Evolutionary conservation across 768 basidiomycete genomes (phyloP).

Genomic region (Lentinula sp.): DNA sequence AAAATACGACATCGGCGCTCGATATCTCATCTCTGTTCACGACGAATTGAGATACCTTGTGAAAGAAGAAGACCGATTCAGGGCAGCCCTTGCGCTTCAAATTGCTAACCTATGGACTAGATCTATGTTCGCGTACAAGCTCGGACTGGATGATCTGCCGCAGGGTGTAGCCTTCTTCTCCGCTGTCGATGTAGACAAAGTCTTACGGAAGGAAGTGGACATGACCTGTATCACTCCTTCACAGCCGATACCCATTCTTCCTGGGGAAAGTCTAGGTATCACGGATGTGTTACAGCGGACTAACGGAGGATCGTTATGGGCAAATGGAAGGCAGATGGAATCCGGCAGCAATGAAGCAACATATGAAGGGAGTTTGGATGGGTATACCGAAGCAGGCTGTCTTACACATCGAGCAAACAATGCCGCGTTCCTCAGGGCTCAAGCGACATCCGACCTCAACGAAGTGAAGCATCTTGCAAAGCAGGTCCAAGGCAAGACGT

Average conservation of each 20-base stretch:
- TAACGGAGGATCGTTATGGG: conserved; percentile 58
- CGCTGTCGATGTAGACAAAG: conserved; percentile 87
- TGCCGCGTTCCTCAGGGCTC: conserved; percentile 68
- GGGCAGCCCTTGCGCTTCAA: conserved; percentile 88
- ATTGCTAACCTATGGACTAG: conserved; percentile 96
- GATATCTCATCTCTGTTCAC: conserved; percentile 95
- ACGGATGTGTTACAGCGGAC: conserved; percentile 58
- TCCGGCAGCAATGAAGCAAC: conserved; percentile 12
- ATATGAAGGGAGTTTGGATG: conserved; percentile 31
- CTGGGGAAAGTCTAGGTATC: conserved; percentile 87
- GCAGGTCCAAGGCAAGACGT: conserved; percentile 37
- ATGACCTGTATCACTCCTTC: conserved; percentile 96
- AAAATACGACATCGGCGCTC: conserved; percentile 79
- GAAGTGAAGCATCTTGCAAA: conserved; percentile 68
- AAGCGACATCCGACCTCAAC: conserved; percentile 64
- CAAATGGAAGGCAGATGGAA: conserved; percentile 52
- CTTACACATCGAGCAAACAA: conserved; percentile 57
- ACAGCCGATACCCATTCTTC: conserved; percentile 72
- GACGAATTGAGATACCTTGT: conserved; percentile 96
- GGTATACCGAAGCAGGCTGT: conserved; percentile 54
- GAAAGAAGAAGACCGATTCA: conserved; percentile 80
- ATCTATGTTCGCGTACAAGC: conserved; percentile 78
- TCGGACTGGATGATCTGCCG: conserved; percentile 96
- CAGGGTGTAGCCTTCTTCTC: conserved; percentile 97
- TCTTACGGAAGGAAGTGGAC: conserved; percentile 92